Base-by-base conservation (phyloP, 2,329 filamentous ascomycete genomes). In the Cryphonectria radicalis region DNA sequence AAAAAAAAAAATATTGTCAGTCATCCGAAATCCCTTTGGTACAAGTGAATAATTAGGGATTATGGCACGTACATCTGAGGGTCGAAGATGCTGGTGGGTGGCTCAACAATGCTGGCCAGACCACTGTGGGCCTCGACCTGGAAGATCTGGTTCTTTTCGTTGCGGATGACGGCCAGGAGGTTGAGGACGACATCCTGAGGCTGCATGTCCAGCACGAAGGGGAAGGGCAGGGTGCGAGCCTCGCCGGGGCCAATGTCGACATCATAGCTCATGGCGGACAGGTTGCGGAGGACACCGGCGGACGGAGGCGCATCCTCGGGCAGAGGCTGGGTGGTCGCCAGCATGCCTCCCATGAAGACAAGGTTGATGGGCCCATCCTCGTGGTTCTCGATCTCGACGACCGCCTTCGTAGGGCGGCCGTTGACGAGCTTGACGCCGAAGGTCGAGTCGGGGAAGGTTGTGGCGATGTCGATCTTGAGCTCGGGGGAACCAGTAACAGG, bases 351-450 rank as follows among this genome's bases (percentile, higher is more conserved):
- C 63, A 98, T 83, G 77, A 97, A 88, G 79, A 90, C 87, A 72
- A 99, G 86, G 73, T 87, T 88, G 78, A 99, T 88, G 35, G 94
- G 88, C 67, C 86, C 86, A 17, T 89, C 86, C 83, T 99, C 96
- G 73, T 93, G 86, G 86, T 99, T 99, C 81, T 87, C 89, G 80
- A 99, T 87, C 78, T 94, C 90, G 77, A 99, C 84, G 68, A 97
- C 83, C 50, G 94, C 92, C 81, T 93, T 90, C 74, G 94, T 97
- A 59, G 94, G 90, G 75, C 92, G 91, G 78, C 94, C 94, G 81
- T 99, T 99, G 86, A 98, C 89, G 76, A 98, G 90, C 89, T 97
- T 97, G 77, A 98, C 90, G 77, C 95, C 96, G 82, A 97, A 91
- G 85, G 97, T 93, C 84, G 91, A 81, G 79, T 91, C 85, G 82